phyloP scores from a whole-genome alignment of 176 grass and related monocot species.

The Triticum dicoccoides region DNA sequence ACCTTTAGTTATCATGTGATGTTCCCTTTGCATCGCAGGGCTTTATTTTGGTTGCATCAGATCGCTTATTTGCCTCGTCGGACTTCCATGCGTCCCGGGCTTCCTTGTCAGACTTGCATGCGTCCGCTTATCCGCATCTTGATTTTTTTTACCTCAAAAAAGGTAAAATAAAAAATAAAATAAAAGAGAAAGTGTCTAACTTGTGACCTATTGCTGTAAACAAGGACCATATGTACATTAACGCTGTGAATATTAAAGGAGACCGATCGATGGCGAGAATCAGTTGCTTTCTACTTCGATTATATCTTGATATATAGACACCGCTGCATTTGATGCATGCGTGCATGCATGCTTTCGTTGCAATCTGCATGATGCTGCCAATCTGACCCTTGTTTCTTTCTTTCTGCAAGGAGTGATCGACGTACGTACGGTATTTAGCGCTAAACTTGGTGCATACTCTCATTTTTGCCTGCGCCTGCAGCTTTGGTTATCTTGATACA shows the following conservation, averaged over 20 bases:
- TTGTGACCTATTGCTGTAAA: no score
- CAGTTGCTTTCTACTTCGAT: not conserved
- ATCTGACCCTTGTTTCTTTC: not conserved
- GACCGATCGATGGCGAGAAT: not conserved
- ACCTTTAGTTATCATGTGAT: no score
- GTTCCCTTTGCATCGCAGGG: no score
- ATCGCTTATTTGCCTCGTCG: no score
- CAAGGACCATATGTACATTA: no score
- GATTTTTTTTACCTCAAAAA: no score
- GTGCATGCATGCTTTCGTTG: not conserved
- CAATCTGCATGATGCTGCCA: not conserved
- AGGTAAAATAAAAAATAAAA: no score
- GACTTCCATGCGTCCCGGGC: no score
- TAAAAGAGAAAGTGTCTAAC: no score
- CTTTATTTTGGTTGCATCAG: no score
- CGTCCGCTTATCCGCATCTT: no score
- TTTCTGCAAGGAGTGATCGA: not conserved
- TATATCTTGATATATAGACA: not conserved
- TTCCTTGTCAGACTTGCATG: no score
- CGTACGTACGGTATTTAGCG: not conserved
- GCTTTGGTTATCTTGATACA: not conserved
- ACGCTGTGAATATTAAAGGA: not conserved
- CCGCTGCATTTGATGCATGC: not conserved
- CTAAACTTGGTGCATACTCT: not conserved
- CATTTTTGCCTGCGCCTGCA: not conserved